Evolutionary conservation across 2,329 filamentous ascomycete genomes (phyloP), one percentile per base, ranked within the genome.

Genomic region (Dactylonectria macrodidyma): DNA sequence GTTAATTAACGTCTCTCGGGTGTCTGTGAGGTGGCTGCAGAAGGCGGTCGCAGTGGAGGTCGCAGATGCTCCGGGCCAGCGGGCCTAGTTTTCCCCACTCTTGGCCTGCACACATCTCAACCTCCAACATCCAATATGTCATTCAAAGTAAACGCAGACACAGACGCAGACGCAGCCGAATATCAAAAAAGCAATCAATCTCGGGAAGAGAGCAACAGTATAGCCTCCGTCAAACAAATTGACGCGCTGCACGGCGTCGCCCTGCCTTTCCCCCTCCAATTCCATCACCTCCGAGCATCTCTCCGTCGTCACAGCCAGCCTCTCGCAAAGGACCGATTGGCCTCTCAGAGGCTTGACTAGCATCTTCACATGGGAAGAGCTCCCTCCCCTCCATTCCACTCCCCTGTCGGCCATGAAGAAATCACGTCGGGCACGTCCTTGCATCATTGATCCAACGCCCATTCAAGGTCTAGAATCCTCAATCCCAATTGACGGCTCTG

Each of bases 61-160:
- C 63, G 58, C 63, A 66, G 58, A 61, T 61, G 58, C 36, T 52
- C 58, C 58, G 63, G 58, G 58, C 63, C 47, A 66, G 63, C 63
- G 58, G 63, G 58, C 55, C 63, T 34, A 55, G 56, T 61, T 52
- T 36, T 46, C 58, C 46, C 63, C 63, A 57, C 58, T 54, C 38
- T 59, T 50, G 16, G 38, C n/a, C 41, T 55, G 55, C 50, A 59
- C 62, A 36, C 56, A 66, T 51, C n/a, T 66, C 63, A 66, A 66
- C 63, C 46, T 61, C 63, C 63, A 60, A 61, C 63, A 46, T 57
- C 26, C 44, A 57, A 56, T 65, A 41, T 60, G 30, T 30, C 56
- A 34, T 59, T 12, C 41, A 47, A 55, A 52, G 48, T 38, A 56
- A 59, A 65, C 41, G 44, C 54, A 51, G 46, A 47, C 22, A 48